phyloP scores from a whole-genome alignment of 2,329 filamentous ascomycete genomes.

The Gyromitra esculenta region DNA sequence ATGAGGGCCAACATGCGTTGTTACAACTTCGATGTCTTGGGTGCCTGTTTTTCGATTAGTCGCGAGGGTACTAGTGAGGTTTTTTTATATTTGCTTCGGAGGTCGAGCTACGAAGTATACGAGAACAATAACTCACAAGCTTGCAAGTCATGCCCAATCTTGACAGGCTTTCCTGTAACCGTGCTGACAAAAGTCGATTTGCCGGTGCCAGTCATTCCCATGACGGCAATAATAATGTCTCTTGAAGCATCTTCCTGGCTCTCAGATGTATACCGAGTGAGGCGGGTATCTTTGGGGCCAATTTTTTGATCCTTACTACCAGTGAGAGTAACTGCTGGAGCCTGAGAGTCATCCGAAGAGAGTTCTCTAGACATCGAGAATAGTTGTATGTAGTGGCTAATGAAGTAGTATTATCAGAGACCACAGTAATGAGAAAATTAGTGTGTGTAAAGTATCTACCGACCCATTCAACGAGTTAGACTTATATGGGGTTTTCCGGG shows the following conservation, averaged over 20 bases:
- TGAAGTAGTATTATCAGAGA: background rate
- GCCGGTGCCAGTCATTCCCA: conserved; percentile 60
- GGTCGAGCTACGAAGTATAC: background rate
- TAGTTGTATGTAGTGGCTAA: background rate
- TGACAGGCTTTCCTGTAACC: conserved; percentile 58
- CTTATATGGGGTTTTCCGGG: no score
- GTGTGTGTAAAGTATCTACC: no score
- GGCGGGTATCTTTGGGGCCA: background rate
- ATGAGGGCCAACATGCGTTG: background rate
- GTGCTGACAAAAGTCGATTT: conserved; percentile 61
- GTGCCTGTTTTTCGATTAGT: conserved; percentile 30
- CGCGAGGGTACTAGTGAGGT: background rate
- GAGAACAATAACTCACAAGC: conserved; percentile 57
- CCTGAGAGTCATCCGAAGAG: background rate
- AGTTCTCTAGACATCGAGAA: background rate
- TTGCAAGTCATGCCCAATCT: conserved; percentile 60
- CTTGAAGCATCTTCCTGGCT: background rate
- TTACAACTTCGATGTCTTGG: conserved; percentile 49
- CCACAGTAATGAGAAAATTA: no score
- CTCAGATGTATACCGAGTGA: background rate
- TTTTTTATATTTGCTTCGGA: conserved; percentile 33
- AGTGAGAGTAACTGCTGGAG: background rate
- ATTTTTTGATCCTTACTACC: background rate
- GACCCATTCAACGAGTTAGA: no score
- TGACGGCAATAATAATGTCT: conserved; percentile 34